Evolutionary conservation across 176 grass and related monocot species (phyloP).

Genomic region (Cenchrus americanus): DNA sequence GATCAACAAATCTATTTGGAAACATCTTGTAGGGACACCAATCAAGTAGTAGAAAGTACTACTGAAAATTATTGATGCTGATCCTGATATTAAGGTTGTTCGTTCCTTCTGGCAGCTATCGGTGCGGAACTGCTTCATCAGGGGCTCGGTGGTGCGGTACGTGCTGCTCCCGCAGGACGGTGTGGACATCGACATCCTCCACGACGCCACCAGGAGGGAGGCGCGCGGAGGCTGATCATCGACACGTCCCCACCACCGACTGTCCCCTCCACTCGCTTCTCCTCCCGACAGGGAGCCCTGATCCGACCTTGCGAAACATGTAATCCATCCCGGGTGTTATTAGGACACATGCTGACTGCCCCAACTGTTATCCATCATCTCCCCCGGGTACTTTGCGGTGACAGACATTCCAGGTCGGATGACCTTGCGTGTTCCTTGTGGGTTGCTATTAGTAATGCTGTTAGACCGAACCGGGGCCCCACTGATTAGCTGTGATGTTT

Average conservation of each 20-base stretch:
- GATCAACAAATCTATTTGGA: background rate
- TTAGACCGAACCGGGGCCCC: slow-evolving; percentile 10
- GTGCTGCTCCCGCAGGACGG: slow-evolving; percentile 91
- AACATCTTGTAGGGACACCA: background rate
- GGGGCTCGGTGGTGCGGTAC: slow-evolving; percentile 96
- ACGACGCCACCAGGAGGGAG: slow-evolving; percentile 96
- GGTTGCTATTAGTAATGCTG: slow-evolving; percentile 11
- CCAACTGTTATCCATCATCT: background rate
- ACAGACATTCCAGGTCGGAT: slow-evolving; percentile 25
- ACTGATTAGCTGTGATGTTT: slow-evolving; percentile 19
- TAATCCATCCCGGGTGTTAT: background rate
- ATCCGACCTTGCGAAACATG: slow-evolving; percentile 33
- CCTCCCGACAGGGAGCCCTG: background rate
- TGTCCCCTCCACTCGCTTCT: background rate
- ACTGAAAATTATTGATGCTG: background rate
- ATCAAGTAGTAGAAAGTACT: background rate
- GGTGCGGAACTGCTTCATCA: slow-evolving; percentile 96
- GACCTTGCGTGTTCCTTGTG: background rate
- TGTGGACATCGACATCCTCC: slow-evolving; percentile 93
- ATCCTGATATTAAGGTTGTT: background rate
- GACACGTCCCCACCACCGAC: background rate
- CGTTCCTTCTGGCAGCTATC: slow-evolving; percentile 58
- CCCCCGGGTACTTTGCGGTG: slow-evolving; percentile 31
- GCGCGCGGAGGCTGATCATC: slow-evolving; percentile 70
- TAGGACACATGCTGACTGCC: slow-evolving; percentile 4